These are phyloP conservation scores for Prunus yedoensis DNA, from an alignment of 331 rosid species.

Conservation along the genomic window DNA sequence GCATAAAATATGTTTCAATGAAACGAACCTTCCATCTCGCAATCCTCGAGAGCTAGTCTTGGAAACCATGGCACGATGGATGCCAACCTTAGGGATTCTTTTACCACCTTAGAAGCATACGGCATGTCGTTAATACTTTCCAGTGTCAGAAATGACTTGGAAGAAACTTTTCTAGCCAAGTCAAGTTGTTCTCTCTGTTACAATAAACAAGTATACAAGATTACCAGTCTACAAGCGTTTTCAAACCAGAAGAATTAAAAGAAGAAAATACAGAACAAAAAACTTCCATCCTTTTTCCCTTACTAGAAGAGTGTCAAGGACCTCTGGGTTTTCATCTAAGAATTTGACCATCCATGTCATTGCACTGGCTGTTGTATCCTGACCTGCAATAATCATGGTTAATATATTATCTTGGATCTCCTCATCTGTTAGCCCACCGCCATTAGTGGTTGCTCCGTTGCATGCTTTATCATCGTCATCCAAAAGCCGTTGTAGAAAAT, in stretches of 20 bases:
- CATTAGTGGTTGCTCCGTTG: conserved; percentile 16
- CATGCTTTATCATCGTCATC: conserved; percentile 27
- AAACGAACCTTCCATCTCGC: conserved; percentile 62
- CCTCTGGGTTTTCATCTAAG: conserved; percentile 66
- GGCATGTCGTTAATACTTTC: conserved; percentile 67
- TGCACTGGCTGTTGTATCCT: conserved; percentile 87
- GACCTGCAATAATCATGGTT: conserved; percentile 89
- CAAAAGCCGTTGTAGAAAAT: conserved; percentile 61
- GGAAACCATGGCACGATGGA: conserved; percentile 87
- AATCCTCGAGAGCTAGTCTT: conserved; percentile 66
- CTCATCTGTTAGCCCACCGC: conserved; percentile 39
- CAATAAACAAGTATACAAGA: not conserved
- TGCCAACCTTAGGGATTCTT: conserved; percentile 80
- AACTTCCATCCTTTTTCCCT: not conserved
- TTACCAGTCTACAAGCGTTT: no score
- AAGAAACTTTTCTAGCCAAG: conserved; percentile 24
- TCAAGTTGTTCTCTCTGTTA: conserved; percentile 65
- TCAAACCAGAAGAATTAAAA: no score
- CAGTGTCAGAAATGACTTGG: conserved; percentile 39
- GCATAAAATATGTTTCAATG: not conserved
- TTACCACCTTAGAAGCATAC: conserved; percentile 72
- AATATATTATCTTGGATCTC: conserved; percentile 80
- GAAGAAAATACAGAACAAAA: no score
- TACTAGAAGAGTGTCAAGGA: conserved; percentile 54
- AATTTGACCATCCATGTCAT: conserved; percentile 90